These are phyloP conservation scores for Cordyceps farinosa DNA, from an alignment of 2,329 filamentous ascomycete species.

Conservation along the genomic window DNA sequence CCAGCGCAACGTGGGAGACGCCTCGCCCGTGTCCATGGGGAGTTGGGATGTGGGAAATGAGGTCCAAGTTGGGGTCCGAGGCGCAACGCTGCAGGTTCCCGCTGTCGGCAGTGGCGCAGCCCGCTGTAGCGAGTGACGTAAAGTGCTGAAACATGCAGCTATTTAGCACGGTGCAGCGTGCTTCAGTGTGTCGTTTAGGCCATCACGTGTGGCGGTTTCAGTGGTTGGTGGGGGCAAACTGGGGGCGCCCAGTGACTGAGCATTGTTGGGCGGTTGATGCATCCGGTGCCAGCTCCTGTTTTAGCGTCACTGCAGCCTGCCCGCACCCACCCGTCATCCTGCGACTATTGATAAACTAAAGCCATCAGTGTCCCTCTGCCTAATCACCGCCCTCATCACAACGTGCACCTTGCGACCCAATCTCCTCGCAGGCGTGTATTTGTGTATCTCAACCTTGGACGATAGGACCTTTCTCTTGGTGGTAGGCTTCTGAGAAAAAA, in stretches of 20 bases:
- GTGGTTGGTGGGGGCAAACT: not conserved
- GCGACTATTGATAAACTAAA: conserved; percentile 5
- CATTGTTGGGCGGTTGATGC: not conserved
- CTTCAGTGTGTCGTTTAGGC: not conserved
- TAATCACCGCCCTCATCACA: not conserved
- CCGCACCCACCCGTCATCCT: conserved; percentile 11
- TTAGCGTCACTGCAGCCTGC: conserved; percentile 12
- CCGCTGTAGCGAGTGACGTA: conserved; percentile 3
- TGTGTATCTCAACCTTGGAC: not conserved
- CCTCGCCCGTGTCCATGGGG: conserved; percentile 2
- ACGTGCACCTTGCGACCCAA: conserved; percentile 10
- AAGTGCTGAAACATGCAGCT: not conserved
- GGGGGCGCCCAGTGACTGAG: not conserved
- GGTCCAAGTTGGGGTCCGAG: not conserved
- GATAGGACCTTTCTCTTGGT: not conserved
- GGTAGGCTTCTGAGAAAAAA: not conserved
- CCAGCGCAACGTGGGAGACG: conserved; percentile 22
- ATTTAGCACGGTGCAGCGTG: not conserved
- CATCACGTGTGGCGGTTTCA: conserved; percentile 18
- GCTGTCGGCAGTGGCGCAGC: conserved; percentile 2
- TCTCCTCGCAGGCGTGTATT: not conserved
- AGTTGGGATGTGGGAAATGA: not conserved
- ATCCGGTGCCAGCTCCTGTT: conserved; percentile 9
- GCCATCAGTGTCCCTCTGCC: not conserved
- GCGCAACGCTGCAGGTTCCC: not conserved